These are phyloP conservation scores for Fomes fomentarius DNA, from an alignment of 1,284 basidiomycete genomes.

Conservation along the genomic window DNA sequence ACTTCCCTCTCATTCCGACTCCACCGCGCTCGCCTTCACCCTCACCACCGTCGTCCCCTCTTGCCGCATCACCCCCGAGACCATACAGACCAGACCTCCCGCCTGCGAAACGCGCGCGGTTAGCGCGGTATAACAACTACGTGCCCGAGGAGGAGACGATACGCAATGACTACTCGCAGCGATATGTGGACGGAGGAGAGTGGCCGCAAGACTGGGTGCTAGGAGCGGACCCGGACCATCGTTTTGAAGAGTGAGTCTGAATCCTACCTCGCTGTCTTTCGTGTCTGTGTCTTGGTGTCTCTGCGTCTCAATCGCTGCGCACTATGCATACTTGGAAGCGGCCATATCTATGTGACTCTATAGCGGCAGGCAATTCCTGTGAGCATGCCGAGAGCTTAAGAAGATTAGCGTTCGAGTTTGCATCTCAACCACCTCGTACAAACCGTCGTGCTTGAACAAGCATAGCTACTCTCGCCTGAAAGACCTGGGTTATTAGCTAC, in stretches of 20 bases:
- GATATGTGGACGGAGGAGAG: conserved; percentile 88
- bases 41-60: conserved; percentile 50
- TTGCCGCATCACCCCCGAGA: conserved; percentile 39
- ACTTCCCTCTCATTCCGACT: conserved; percentile 51
- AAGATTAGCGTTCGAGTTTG: no score
- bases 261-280: no score
- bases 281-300: no score
- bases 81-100: conserved; percentile 58
- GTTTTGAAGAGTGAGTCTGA: conserved; percentile 93
- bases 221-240: conserved; percentile 80
- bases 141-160: conserved; percentile 93
- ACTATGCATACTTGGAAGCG: no score
- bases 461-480: no score
- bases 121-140: conserved; percentile 74
- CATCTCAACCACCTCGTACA: no score
- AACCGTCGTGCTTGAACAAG: no score
- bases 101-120: conserved; percentile 70
- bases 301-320: no score
- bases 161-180: conserved; percentile 91
- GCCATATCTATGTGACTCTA: no score
- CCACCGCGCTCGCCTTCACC: conserved; percentile 46
- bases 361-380: no score
- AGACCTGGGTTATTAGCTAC: no score
- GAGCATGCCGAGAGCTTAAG: no score
- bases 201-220: conserved; percentile 93